These are phyloP conservation scores for Kwoniella sp. DNA, from an alignment of 768 basidiomycete species.

Conservation along the genomic window DNA sequence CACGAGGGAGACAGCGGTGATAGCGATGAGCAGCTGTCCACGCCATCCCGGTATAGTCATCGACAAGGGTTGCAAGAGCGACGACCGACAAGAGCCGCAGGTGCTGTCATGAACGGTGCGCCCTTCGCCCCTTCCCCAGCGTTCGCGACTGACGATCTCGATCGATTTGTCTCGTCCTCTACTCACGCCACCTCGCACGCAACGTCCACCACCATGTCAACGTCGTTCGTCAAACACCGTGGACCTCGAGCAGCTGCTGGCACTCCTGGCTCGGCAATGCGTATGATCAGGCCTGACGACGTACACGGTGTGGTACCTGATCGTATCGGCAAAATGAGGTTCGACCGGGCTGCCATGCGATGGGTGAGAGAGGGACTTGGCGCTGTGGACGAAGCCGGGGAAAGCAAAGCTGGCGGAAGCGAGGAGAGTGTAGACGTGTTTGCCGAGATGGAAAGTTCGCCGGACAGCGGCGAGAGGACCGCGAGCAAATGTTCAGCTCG, in stretches of 20 bases:
- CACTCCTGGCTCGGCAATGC: constrained; percentile 40
- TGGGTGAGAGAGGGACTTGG: constrained; percentile 64
- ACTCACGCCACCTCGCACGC: constrained; percentile 67
- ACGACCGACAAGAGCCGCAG: constrained; percentile 11
- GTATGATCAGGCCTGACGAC: constrained; percentile 76
- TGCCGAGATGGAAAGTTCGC: constrained; percentile 79
- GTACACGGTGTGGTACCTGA: constrained; percentile 66
- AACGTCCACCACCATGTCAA: constrained; percentile 60
- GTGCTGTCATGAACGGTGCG: constrained; percentile 6
- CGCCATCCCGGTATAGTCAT: not conserved
- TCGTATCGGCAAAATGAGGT: constrained; percentile 79
- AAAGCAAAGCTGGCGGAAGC: constrained; percentile 28
- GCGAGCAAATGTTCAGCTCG: not conserved
- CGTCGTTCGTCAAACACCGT: constrained; percentile 69
- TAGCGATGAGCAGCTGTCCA: constrained; percentile 1
- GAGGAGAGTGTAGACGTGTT: constrained; percentile 65
- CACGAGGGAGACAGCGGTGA: constrained; percentile 49
- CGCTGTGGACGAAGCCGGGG: constrained; percentile 24
- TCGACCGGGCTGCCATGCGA: constrained; percentile 73
- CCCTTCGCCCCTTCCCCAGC: constrained; percentile 32
- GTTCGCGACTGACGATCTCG: constrained; percentile 62
- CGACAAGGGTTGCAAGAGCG: constrained; percentile 9
- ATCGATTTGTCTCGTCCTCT: constrained; percentile 84
- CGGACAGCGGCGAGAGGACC: constrained; percentile 55
- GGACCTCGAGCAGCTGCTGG: constrained; percentile 32